A percentile compares a stretch with the other conserved stretches of the same genome.
phyloP scores from a whole-genome alignment of 495 filamentous ascomycete species.

The Penicillium turbatum region DNA sequence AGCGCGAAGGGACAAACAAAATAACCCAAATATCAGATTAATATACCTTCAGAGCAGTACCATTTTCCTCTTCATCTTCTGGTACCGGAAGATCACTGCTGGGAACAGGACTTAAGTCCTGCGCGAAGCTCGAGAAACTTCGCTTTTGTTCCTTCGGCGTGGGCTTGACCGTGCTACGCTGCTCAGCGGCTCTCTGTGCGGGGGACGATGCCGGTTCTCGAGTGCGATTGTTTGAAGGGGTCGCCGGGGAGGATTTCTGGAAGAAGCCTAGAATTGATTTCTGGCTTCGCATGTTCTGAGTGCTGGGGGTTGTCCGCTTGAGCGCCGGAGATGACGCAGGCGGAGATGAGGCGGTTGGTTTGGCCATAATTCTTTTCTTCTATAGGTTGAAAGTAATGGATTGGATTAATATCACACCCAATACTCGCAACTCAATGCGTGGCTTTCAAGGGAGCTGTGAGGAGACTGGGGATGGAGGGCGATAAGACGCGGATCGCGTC shows the following conservation, averaged over 20 bases:
- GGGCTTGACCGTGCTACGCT: slow-evolving; percentile 25
- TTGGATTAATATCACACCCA: not conserved
- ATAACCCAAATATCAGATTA: not conserved
- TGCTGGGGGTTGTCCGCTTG: slow-evolving; percentile 44
- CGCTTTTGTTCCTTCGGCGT: slow-evolving; percentile 32
- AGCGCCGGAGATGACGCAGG: slow-evolving; percentile 35
- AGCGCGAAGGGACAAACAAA: slow-evolving; percentile 6
- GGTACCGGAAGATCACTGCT: slow-evolving; percentile 63
- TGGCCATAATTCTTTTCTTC: slow-evolving; percentile 32
- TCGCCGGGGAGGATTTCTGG: slow-evolving; percentile 56
- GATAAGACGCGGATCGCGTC: slow-evolving; percentile 34
- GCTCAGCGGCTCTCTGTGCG: slow-evolving; percentile 38
- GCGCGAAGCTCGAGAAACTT: slow-evolving; percentile 40
- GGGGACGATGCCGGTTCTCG: slow-evolving; percentile 41
- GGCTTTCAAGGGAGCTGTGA: not conserved
- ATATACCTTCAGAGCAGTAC: slow-evolving; percentile 22
- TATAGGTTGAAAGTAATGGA: not conserved
- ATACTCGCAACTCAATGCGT: slow-evolving; percentile 3
- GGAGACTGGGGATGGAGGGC: slow-evolving; percentile 2
- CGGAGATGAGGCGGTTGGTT: slow-evolving; percentile 36
- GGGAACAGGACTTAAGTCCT: slow-evolving; percentile 66
- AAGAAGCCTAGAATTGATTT: slow-evolving; percentile 85
- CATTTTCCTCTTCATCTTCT: slow-evolving; percentile 36
- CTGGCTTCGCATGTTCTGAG: slow-evolving; percentile 63
- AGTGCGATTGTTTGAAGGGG: slow-evolving; percentile 30